Percentiles rank a stretch among this genome's conserved stretches.
phyloP scores from a whole-genome alignment of 306 rosid genomes.

The Acacia melanoxylon region DNA sequence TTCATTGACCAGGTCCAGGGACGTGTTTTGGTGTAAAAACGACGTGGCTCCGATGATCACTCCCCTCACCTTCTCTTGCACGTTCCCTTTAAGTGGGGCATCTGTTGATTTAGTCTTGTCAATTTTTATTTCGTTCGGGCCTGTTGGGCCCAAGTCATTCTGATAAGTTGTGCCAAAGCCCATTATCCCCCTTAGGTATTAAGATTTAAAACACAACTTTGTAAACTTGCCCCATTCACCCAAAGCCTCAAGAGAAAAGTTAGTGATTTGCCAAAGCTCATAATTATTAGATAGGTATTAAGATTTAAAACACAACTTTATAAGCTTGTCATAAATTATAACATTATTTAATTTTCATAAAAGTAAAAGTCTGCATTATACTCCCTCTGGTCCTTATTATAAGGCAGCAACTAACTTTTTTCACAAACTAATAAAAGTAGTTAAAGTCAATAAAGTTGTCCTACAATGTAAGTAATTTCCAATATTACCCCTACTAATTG shows the following conservation, averaged over 20 bases:
- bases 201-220: neutral
- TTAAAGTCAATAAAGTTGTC: too few species aligned
- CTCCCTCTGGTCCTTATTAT: accelerated
- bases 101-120: neutral
- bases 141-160: neutral
- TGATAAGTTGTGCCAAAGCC: neutral
- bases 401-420: too few species aligned
- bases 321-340: too few species aligned
- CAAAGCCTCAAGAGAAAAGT: neutral
- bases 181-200: neutral
- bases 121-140: neutral
- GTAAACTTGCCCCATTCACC: neutral
- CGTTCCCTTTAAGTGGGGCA: neutral
- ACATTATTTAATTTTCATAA: too few species aligned
- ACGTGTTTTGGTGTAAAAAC: neutral
- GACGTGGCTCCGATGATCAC: neutral
- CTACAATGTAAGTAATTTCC: too few species aligned
- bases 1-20: neutral
- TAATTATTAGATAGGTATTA: too few species aligned
- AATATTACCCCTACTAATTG: too few species aligned
- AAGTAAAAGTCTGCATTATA: too few species aligned
- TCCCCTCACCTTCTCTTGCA: neutral
- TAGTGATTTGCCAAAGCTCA: too few species aligned
- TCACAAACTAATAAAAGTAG: too few species aligned
- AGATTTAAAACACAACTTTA: neutral